phyloP scores from a whole-genome alignment of 768 basidiomycete species.

The Lactarius deliciosus region DNA sequence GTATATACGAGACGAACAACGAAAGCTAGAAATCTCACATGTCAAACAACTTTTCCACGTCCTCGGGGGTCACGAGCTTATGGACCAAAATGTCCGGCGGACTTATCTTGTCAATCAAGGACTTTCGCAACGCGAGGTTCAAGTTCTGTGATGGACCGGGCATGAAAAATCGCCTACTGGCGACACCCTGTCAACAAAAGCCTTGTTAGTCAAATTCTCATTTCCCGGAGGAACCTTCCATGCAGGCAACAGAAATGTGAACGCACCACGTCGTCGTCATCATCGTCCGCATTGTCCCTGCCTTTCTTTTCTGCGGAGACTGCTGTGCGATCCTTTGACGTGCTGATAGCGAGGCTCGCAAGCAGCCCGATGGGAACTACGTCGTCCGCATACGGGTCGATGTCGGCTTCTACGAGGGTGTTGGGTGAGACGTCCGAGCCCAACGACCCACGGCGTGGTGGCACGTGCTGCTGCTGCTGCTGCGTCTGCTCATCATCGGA shows the following conservation, averaged over 20 bases:
- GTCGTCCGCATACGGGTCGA: slow-evolving; percentile 47
- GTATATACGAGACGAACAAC: slow-evolving; percentile 7
- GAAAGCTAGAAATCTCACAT: slow-evolving; percentile 52
- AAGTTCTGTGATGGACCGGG: slow-evolving; percentile 67
- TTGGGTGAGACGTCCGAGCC: slow-evolving; percentile 29
- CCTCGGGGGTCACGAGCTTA: slow-evolving; percentile 71
- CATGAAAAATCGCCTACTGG: slow-evolving; percentile 77
- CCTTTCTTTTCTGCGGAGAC: slow-evolving; percentile 19
- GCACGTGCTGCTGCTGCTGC: not conserved
- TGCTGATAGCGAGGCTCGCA: slow-evolving; percentile 67
- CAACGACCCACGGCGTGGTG: slow-evolving; percentile 13
- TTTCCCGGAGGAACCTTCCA: slow-evolving; percentile 28
- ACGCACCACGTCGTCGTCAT: slow-evolving; percentile 27
- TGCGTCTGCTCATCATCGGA: slow-evolving; percentile 27
- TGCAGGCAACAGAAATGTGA: slow-evolving; percentile 10
- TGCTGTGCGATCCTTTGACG: slow-evolving; percentile 44
- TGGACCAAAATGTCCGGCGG: slow-evolving; percentile 82
- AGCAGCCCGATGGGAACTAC: slow-evolving; percentile 75
- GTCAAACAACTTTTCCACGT: slow-evolving; percentile 81
- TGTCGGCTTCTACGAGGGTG: slow-evolving; percentile 35
- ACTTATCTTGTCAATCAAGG: slow-evolving; percentile 72
- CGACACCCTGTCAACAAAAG: slow-evolving; percentile 57
- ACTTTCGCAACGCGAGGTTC: slow-evolving; percentile 63
- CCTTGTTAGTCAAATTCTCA: not conserved
- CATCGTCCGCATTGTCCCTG: slow-evolving; percentile 36